Percentiles rank a stretch among this genome's conserved stretches.
Evolutionary conservation across 768 basidiomycete species (phyloP).

Genomic region (Serendipita vermifera): DNA sequence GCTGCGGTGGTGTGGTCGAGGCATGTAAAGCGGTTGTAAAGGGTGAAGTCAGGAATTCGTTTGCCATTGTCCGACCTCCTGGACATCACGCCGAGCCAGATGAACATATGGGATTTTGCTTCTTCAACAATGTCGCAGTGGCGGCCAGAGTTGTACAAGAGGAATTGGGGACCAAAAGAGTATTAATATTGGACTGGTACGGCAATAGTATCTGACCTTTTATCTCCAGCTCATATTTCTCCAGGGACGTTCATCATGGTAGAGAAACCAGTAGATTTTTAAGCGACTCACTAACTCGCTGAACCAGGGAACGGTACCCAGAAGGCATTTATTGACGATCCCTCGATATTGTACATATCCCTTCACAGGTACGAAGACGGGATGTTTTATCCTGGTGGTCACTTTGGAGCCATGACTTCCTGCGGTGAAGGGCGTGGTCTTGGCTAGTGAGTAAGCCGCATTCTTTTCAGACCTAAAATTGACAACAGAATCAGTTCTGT

Average conservation of each 20-base stretch:
- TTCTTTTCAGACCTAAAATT: neutral
- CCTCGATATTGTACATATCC: conserved; percentile 83
- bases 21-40: conserved; percentile 76
- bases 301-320: conserved; percentile 87
- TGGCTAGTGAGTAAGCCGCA: conserved; percentile 54
- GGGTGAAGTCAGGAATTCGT: conserved; percentile 64
- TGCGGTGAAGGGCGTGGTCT: conserved; percentile 72
- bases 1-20: conserved; percentile 92
- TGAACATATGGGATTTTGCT: conserved; percentile 98
- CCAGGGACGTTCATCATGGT: conserved; percentile 95
- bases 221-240: conserved; percentile 8
- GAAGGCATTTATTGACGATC: conserved; percentile 87
- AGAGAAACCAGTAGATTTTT: conserved; percentile 14
- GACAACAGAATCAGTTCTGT: conserved; percentile 49
- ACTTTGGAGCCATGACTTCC: conserved; percentile 76
- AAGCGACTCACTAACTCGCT: neutral
- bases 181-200: conserved; percentile 92
- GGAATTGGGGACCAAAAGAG: conserved; percentile 53
- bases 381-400: conserved; percentile 82
- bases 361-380: conserved; percentile 91
- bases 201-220: conserved; percentile 20
- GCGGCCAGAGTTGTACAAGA: conserved; percentile 73
- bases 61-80: conserved; percentile 93
- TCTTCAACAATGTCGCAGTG: conserved; percentile 97
- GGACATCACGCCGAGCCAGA: conserved; percentile 98